Evolutionary conservation across 495 filamentous ascomycete species (phyloP), one percentile per base, ranked within the genome.

Genomic region (Emericellopsis terricola): DNA sequence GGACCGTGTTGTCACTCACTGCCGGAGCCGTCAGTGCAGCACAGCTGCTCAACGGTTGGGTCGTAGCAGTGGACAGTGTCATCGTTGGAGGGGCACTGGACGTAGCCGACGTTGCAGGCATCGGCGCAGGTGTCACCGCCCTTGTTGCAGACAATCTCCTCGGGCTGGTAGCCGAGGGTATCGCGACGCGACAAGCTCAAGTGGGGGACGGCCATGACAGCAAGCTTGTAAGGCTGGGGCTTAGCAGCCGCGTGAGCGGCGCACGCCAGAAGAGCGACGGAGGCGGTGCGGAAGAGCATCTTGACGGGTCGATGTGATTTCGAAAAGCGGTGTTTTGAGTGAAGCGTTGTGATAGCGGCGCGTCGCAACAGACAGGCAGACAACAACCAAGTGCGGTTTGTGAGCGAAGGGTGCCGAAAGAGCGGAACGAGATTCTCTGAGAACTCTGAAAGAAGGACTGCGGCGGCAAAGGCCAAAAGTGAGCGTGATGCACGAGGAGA

Each of bases 91-190:
- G 48, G 33, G 46, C 62, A 64, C 28, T 53, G 42, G 17, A 37
- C 33, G 39, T 53, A 65, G 15, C 56, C 59, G 26, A 48, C 50
- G 16, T 60, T 60, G 46, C 62, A 65, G 28, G 61, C 60, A 41
- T 61, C 52, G n/a, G 49, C 48, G 46, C 59, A 64, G 3, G 61
- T 64, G 30, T 46, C 31, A n/a, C n/a, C n/a, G 24, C 60, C 61
- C 16, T 40, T 34, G 14, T 49, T 45, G 34, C 61, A 64, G 19
- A 51, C 44, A 24, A 51, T 46, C 47, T 56, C 48, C 29, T 45
- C 44, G 14, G 62, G 59, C 40, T 51, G 40, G 41, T 65, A 65
- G 31, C 57, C 59, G 24, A 51, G 47, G 19, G 28, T 31, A 7
- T 40, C 33, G 20, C 59, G 55, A 24, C 57, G 60, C 20, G 45